Percentiles rank a stretch among this genome's conserved stretches.
Conservation (phyloP, 805 yeast genomes). For the Yarrowia sp. region DNA sequence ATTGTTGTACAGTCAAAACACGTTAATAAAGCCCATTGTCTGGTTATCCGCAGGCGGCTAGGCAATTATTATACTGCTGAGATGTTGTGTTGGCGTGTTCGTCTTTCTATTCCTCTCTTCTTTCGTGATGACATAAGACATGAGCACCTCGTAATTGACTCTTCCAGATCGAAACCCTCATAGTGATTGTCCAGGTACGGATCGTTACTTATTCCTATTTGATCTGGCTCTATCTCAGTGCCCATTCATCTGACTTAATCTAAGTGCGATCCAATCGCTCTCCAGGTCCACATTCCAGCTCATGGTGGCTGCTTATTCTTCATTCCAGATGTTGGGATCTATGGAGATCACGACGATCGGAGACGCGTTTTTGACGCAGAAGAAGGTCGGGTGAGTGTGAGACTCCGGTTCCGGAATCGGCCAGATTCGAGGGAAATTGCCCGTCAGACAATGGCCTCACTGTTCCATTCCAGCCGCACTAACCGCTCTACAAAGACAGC, state of each 20-base stretch:
- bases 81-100: not conserved
- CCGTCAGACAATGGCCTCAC: not conserved
- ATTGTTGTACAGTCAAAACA: slow-evolving; percentile 18
- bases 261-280: not conserved
- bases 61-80: slow-evolving; percentile 2
- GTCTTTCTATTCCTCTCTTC: not conserved
- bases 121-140: not conserved
- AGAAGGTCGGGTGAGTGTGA: not conserved
- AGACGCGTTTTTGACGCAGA: slow-evolving; percentile 10
- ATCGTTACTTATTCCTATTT: not conserved
- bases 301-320: slow-evolving; percentile 7
- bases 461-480: not conserved
- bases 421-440: not conserved
- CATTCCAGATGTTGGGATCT: slow-evolving; percentile 2
- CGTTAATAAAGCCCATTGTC: slow-evolving; percentile 11
- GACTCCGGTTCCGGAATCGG: not conserved
- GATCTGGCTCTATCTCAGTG: not conserved
- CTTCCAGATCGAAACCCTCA: not conserved
- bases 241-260: not conserved
- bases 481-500: not conserved
- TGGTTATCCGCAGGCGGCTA: slow-evolving; percentile 9
- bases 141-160: not conserved
- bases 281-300: slow-evolving; percentile 8
- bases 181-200: not conserved
- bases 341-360: slow-evolving; percentile 20